phyloP scores from a whole-genome alignment of 1,284 basidiomycete genomes.

The Earliella scabrosa region DNA sequence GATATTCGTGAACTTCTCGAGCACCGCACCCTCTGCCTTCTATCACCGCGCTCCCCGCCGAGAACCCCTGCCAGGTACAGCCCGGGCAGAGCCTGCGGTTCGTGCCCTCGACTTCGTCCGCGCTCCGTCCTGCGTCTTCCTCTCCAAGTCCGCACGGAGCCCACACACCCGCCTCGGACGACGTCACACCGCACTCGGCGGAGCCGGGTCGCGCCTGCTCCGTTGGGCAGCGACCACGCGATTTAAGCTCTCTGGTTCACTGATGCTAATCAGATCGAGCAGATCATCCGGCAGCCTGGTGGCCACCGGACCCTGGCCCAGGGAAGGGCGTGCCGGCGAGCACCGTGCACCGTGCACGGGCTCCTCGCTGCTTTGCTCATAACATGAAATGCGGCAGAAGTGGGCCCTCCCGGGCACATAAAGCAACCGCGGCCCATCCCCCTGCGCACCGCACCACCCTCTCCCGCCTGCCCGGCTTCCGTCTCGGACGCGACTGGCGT shows the following conservation, averaged over 20 bases:
- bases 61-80: not conserved
- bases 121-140: slow-evolving; percentile 1
- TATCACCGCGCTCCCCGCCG: not conserved
- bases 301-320: slow-evolving; percentile 8
- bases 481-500: no score
- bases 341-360: not conserved
- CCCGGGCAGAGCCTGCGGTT: not conserved
- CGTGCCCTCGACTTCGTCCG: not conserved
- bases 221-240: slow-evolving; percentile 26
- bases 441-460: not conserved
- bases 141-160: not conserved
- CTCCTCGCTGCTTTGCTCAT: not conserved
- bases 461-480: not conserved
- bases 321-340: not conserved
- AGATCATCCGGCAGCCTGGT: slow-evolving; percentile 24
- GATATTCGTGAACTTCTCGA: no score
- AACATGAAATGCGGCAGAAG: not conserved
- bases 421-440: slow-evolving; percentile 1
- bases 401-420: slow-evolving; percentile 4
- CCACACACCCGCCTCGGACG: not conserved
- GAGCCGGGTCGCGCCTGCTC: slow-evolving; percentile 6
- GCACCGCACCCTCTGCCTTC: no score
- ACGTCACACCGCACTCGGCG: not conserved
- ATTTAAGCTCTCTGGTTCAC: slow-evolving; percentile 29
- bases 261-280: slow-evolving; percentile 34